These are phyloP conservation scores for Cystobasidium tubakii DNA, from an alignment of 768 basidiomycete species.

Conservation along the genomic window DNA sequence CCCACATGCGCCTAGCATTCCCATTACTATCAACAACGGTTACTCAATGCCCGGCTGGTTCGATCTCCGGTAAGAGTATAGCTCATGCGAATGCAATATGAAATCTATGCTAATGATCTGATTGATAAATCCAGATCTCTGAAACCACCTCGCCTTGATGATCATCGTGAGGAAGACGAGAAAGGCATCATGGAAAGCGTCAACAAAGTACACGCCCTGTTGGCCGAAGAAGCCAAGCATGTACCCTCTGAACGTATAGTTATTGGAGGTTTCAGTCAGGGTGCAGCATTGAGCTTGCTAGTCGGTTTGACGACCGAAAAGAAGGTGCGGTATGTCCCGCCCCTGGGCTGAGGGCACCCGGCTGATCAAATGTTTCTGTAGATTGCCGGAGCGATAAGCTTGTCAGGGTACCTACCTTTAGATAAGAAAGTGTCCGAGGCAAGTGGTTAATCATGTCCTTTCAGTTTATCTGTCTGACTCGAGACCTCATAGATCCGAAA, in stretches of 20 bases:
- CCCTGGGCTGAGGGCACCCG: not conserved
- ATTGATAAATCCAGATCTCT: not conserved
- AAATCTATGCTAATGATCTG: too few species aligned
- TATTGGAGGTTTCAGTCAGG: slow-evolving; percentile 37
- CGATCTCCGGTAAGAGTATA: slow-evolving; percentile 4
- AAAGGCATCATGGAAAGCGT: slow-evolving; percentile 34
- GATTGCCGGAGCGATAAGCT: slow-evolving; percentile 24
- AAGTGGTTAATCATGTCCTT: not conserved
- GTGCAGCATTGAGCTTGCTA: slow-evolving; percentile 28
- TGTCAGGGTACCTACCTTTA: slow-evolving; percentile 34
- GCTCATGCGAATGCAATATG: too few species aligned
- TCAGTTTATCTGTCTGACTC: not conserved
- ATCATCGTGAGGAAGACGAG: slow-evolving; percentile 30
- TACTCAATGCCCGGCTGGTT: slow-evolving; percentile 33
- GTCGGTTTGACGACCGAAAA: slow-evolving; percentile 19
- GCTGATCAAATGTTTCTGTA: not conserved
- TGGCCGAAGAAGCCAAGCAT: slow-evolving; percentile 25
- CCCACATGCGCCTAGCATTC: slow-evolving; percentile 30
- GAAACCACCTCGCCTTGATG: slow-evolving; percentile 8
- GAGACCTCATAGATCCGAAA: slow-evolving; percentile 25
- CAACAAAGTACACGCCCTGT: slow-evolving; percentile 9
- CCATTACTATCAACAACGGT: slow-evolving; percentile 35
- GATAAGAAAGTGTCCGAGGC: slow-evolving; percentile 15
- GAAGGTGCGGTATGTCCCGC: slow-evolving; percentile 13
- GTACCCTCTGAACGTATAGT: slow-evolving; percentile 35